A percentile compares a stretch with the other conserved stretches of the same genome.
Evolutionary conservation across 768 basidiomycete species (phyloP).

Genomic region (Infundibulicybe gibba): DNA sequence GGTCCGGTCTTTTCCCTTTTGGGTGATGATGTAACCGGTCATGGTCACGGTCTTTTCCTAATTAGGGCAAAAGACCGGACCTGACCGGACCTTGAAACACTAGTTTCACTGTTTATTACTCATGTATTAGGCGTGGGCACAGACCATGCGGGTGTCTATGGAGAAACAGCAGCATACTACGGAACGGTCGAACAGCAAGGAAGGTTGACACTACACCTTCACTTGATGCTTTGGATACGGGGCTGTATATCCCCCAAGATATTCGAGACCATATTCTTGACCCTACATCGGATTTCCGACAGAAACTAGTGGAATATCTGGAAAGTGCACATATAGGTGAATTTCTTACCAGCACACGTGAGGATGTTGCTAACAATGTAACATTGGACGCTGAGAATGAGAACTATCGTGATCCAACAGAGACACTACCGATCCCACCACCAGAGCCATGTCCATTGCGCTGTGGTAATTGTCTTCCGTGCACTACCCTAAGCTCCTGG

Average conservation of each 20-base stretch:
- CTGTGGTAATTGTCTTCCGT: constrained; percentile 8
- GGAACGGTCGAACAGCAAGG: constrained; percentile 33
- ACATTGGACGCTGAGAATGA: neutral
- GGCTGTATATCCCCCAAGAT: constrained; percentile 22
- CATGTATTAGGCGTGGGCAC: constrained; percentile 16
- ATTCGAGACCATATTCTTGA: constrained; percentile 18
- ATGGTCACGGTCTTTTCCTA: no score
- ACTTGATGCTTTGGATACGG: constrained; percentile 30
- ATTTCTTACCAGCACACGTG: constrained; percentile 18
- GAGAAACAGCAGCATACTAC: constrained; percentile 23
- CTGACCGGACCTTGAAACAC: no score
- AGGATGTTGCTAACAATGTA: constrained; percentile 8
- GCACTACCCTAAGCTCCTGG: constrained; percentile 13
- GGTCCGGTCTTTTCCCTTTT: no score
- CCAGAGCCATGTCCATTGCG: neutral
- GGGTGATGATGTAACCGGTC: no score
- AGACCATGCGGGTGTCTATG: constrained; percentile 16
- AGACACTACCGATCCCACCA: neutral
- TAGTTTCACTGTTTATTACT: constrained; percentile 21
- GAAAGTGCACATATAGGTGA: constrained; percentile 16
- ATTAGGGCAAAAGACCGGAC: no score
- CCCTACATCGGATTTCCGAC: constrained; percentile 17
- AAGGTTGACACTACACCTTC: constrained; percentile 30
- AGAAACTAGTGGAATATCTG: constrained; percentile 17
- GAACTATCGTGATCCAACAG: constrained; percentile 5